Conservation (phyloP, 1,139 yeast species). For the Geotrichum bryndzae region DNA sequence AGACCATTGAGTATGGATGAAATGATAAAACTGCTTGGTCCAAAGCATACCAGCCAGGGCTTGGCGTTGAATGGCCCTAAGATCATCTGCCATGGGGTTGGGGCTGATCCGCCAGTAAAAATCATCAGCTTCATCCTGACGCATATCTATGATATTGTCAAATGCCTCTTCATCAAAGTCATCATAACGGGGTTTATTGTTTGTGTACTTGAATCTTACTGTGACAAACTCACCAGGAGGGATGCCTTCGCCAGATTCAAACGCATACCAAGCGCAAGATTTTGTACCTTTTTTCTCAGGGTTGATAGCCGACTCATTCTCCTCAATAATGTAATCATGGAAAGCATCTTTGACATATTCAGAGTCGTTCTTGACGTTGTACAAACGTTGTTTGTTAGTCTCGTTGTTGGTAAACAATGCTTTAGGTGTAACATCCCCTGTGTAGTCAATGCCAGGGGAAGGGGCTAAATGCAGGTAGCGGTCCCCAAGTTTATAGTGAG, state of each 20-base stretch:
- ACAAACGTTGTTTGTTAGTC: conserved; percentile 67
- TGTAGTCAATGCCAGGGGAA: conserved; percentile 59
- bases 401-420: conserved; percentile 85
- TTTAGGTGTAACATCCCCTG: conserved; percentile 67
- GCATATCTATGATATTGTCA: conserved; percentile 63
- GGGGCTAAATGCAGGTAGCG: conserved; percentile 75
- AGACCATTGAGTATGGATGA: conserved; percentile 83
- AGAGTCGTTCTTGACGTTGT: conserved; percentile 49
- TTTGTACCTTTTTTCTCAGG: conserved; percentile 71
- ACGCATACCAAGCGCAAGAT: conserved; percentile 74
- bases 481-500: conserved; percentile 68
- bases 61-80: conserved; percentile 84
- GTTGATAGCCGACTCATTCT: conserved; percentile 54
- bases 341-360: conserved; percentile 80
- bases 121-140: conserved; percentile 89
- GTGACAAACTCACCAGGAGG: conserved; percentile 90
- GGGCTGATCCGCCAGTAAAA: conserved; percentile 91
- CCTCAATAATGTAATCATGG: conserved; percentile 73
- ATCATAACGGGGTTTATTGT: conserved; percentile 37
- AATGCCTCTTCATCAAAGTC: conserved; percentile 67
- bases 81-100: conserved; percentile 53
- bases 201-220: conserved; percentile 68
- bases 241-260: conserved; percentile 68
- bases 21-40: conserved; percentile 91
- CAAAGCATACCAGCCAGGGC: conserved; percentile 92